Evolutionary conservation across 768 basidiomycete species (phyloP), one percentile per base, ranked within the genome.

Genomic region (Rhodotorula graminis): DNA sequence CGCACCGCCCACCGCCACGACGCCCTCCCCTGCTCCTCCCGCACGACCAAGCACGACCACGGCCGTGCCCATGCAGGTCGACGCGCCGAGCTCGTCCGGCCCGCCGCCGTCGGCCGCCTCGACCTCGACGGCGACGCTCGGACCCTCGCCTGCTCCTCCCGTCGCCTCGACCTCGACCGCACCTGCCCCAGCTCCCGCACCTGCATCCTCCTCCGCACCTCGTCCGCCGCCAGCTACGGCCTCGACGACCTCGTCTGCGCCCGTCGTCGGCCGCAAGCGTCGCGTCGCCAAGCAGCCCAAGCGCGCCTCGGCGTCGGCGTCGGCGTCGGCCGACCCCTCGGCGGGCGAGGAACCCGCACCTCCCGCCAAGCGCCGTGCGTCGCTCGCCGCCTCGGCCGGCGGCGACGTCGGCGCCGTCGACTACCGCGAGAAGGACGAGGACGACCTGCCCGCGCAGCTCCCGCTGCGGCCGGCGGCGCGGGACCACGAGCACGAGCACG

Each of bases 241-340:
- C 23, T 11, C 49, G 3, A 0, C 49, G 10, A 3, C 61, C 12
- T n/a, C n/a, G 46, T 27, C 61, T 6, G 56, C 56, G 21, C 27
- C 59, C 15, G 27, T 55, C 31, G 57, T 70, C 3, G 69, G 69
- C 7, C 61, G 69, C 25, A 70, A 70, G 40, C 62, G 69, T 5
- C 46, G 69, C 33, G 62, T 70, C 40, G 69, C 60, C 27, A 61
- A 61, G 60, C 60, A 61, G 44, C 60, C 60, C 2, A 61, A 61
- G 16, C 27, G 44, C 29, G n/a, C 53, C 12, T 55, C 53, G 2
- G n/a, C 53, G 53, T 55, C 53, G n/a, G 53, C 53, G 3, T 19
- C 19, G 18, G 21, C 49, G 19, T 46, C 44, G 44, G 49, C 49
- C 19, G 49, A 49, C 19, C 49, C 49, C n/a, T 56, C 55, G 18